Conservation (phyloP, 768 basidiomycete species). For the Epithele typhae region DNA sequence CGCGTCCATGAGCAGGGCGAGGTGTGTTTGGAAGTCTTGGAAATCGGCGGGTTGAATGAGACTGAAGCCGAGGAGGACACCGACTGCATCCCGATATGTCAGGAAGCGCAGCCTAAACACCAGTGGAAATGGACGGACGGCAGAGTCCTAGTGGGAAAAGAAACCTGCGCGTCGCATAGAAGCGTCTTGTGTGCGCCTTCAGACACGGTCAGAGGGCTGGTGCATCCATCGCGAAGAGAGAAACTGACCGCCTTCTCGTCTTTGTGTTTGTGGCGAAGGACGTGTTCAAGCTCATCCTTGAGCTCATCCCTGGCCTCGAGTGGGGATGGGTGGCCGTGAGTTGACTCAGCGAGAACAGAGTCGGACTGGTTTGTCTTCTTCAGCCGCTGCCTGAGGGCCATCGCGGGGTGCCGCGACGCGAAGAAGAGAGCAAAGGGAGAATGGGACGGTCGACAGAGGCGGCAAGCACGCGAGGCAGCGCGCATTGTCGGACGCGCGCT, state of each 20-base stretch:
- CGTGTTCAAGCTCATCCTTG: not conserved
- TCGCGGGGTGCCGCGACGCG: not conserved
- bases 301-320: not conserved
- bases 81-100: slow-evolving; percentile 40
- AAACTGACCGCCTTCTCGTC: not conserved
- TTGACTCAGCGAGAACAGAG: slow-evolving; percentile 3
- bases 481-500: not conserved
- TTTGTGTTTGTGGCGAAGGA: not conserved
- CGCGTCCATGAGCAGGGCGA: slow-evolving; percentile 62
- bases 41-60: slow-evolving; percentile 66
- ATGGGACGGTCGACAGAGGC: no score
- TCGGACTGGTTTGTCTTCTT: slow-evolving; percentile 13
- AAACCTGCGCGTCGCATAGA: slow-evolving; percentile 42
- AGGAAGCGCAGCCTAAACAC: not conserved
- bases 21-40: slow-evolving; percentile 62
- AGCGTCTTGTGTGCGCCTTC: slow-evolving; percentile 14
- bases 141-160: slow-evolving; percentile 73
- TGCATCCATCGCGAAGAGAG: no score
- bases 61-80: slow-evolving; percentile 56
- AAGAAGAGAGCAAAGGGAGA: not conserved
- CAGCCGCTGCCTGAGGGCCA: slow-evolving; percentile 10
- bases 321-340: not conserved
- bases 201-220: not conserved
- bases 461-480: not conserved
- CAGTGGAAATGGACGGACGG: slow-evolving; percentile 31